Conservation (phyloP, 164 flowering plant species). For the Annona squamosa region DNA sequence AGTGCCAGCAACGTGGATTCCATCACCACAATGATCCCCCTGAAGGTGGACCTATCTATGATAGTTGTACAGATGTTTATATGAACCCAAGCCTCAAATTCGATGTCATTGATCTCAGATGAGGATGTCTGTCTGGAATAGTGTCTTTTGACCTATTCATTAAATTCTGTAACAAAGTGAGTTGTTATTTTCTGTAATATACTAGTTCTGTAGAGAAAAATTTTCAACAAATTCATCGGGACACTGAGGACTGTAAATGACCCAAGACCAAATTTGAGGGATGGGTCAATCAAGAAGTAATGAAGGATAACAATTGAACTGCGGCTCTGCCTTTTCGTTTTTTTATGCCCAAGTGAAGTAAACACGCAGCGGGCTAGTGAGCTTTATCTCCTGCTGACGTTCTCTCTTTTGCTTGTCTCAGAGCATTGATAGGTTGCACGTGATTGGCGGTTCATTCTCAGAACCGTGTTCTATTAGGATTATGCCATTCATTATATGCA, state of each 20-base stretch:
- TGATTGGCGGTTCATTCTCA: no score
- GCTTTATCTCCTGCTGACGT: no score
- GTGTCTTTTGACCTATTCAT: neutral
- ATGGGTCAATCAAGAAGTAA: neutral
- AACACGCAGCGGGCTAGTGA: no score
- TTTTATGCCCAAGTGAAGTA: no score
- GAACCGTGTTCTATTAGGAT: no score
- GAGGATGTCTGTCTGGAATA: conserved; percentile 12
- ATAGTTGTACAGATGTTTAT: conserved; percentile 84
- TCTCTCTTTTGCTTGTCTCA: no score
- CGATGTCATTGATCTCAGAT: conserved; percentile 88
- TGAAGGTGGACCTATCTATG: conserved; percentile 86
- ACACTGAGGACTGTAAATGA: neutral
- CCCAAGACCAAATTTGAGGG: neutral
- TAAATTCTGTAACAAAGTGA: neutral
- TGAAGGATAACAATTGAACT: neutral
- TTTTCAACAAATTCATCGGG: neutral
- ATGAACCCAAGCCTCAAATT: conserved; percentile 65
- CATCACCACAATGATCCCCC: conserved; percentile 76
- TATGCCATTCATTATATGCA: no score
- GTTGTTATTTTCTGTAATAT: neutral
- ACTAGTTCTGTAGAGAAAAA: neutral
- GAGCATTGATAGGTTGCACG: no score
- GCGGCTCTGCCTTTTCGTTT: neutral
- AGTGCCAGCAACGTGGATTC: conserved; percentile 85